A percentile compares a stretch with the other conserved stretches of the same genome.
These are phyloP conservation scores for Rubus idaeus DNA, from an alignment of 306 rosid species.

Conservation along the genomic window DNA sequence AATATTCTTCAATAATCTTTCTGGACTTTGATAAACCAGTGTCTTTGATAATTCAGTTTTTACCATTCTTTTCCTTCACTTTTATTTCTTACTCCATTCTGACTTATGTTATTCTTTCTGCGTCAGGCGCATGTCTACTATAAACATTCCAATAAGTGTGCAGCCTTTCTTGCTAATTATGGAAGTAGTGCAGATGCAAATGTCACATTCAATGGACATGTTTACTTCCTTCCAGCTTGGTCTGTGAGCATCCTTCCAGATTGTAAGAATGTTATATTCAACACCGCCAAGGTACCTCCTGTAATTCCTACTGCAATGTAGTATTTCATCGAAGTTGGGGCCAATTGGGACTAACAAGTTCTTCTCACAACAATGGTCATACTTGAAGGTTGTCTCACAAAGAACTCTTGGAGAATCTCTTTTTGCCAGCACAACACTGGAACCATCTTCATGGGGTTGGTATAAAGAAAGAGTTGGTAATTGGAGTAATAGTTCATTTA, in stretches of 20 bases:
- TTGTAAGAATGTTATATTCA: slow-evolving; percentile 24
- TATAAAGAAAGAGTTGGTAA: slow-evolving; percentile 10
- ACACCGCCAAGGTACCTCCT: slow-evolving; percentile 19
- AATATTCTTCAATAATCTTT: neutral
- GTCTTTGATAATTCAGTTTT: neutral
- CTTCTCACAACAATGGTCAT: neutral
- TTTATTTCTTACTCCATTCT: neutral
- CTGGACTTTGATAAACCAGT: neutral
- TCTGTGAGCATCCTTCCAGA: slow-evolving; percentile 37
- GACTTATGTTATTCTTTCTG: neutral
- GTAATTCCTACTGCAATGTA: neutral
- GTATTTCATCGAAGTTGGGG: neutral
- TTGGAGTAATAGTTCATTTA: slow-evolving; percentile 11
- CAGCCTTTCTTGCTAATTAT: slow-evolving; percentile 29
- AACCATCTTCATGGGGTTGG: slow-evolving; percentile 19
- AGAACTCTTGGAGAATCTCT: slow-evolving; percentile 2
- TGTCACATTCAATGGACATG: slow-evolving; percentile 18
- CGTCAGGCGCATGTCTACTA: slow-evolving; percentile 28
- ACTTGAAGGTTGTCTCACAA: slow-evolving; percentile 20
- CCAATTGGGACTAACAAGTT: too few species aligned
- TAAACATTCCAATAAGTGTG: slow-evolving; percentile 18
- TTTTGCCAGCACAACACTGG: neutral
- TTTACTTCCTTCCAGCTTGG: slow-evolving; percentile 32
- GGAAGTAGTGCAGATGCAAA: slow-evolving; percentile 20
- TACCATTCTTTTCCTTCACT: neutral